Evolutionary conservation across 495 filamentous ascomycete species (phyloP).

Genomic region (Friedmanniomyces endolithicus): DNA sequence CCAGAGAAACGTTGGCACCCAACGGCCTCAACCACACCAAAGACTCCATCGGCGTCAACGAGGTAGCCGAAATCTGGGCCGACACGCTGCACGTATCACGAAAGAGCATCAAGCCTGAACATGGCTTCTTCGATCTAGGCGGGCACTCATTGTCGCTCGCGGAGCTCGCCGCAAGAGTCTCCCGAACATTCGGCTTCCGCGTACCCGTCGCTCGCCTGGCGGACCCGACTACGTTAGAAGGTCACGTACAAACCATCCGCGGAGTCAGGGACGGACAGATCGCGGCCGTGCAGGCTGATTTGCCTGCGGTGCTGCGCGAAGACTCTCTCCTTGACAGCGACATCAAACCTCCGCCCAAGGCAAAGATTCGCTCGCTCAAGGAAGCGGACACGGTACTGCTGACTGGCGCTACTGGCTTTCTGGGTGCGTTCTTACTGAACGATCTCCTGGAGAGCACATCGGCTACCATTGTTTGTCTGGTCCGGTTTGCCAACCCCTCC

Average conservation of each 20-base stretch:
- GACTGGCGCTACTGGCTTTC: conserved; percentile 85
- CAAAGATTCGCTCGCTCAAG: conserved; percentile 40
- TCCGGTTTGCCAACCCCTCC: conserved; percentile 48
- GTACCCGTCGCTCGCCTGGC: conserved; percentile 51
- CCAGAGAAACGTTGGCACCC: conserved; percentile 25
- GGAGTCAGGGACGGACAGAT: conserved; percentile 51
- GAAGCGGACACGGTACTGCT: conserved; percentile 62
- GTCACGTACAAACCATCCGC: conserved; percentile 47
- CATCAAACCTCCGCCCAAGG: conserved; percentile 40
- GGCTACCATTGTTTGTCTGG: conserved; percentile 53
- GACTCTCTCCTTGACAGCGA: conserved; percentile 49
- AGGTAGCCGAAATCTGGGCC: conserved; percentile 50
- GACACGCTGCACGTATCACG: conserved; percentile 43
- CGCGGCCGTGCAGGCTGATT: conserved; percentile 51
- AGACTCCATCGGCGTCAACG: conserved; percentile 41
- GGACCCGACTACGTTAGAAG: conserved; percentile 46
- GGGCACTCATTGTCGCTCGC: conserved; percentile 58
- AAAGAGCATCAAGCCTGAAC: conserved; percentile 42
- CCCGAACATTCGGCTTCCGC: conserved; percentile 47
- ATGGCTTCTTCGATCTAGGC: conserved; percentile 59
- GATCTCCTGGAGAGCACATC: conserved; percentile 57
- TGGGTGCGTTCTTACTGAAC: conserved; percentile 68
- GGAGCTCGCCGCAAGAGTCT: conserved; percentile 46
- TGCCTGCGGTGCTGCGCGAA: conserved; percentile 46
- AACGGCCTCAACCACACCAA: conserved; percentile 30